Evolutionary conservation across 441 rosid species (phyloP), one percentile per base, ranked within the genome.

Genomic region (Gossypium davidsonii): DNA sequence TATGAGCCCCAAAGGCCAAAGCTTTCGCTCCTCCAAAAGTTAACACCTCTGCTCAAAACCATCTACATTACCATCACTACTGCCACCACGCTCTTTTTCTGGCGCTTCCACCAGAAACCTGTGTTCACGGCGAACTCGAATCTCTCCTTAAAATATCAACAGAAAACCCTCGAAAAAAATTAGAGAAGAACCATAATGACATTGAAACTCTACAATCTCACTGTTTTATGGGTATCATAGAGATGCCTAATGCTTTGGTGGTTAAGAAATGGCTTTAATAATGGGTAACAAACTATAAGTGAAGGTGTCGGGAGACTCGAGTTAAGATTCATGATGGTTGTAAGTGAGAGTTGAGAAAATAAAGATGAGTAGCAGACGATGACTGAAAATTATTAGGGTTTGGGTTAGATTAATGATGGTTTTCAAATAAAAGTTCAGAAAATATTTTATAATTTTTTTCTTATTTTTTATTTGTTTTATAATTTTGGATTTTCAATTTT

Each of bases 71-170:
- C 91, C 31, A 31, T 91, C 9, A 48, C 71, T 25, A 80, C 93
- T 5, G 85, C 98, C 9, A 91, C 95, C 34, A 91, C 88, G 0
- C 20, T 92, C 1, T 67, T 90, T 82, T 79, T 90, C 76, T 67
- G 79, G 25, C 84, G 89, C 15, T 76, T 87, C 58, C 87, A 83
- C 49, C 66, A 4, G 64, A 87, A 77, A 67, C 89, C 88, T 0
- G 85, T 88, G 17, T 58, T 85, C 57, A 93, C 85, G 6, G 42
- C 77, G 9, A 65, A 57, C 2, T 70, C 44, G 11, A 63, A 63
- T 14, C 14, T 12, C 31, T 73, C 86, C 6, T 10, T 44, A 2
- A 82, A 75, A 18, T 87, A 88, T 12, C 80, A 84, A 28, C 92
- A 90, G 79, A 80, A 81, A 64, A 56, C 71, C 14, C 74, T 88